Evolutionary conservation across 495 filamentous ascomycete species (phyloP).

Genomic region (Aspergillus incahuasiensis): DNA sequence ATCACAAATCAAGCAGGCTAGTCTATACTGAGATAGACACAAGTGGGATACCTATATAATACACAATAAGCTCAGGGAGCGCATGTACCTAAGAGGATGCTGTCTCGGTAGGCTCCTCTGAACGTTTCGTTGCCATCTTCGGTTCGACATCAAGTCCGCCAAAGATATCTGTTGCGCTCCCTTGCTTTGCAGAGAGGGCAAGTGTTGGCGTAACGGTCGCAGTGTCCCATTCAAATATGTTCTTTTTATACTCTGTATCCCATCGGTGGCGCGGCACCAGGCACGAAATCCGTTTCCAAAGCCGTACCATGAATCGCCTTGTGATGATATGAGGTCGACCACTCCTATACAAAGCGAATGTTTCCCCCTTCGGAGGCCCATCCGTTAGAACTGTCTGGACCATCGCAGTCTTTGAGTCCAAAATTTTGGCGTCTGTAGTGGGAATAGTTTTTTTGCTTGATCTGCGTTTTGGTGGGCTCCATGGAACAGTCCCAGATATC

Average conservation of each 20-base stretch:
- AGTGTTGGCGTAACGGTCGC: conserved; percentile 4
- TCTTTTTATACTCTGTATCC: conserved; percentile 16
- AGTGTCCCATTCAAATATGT: conserved; percentile 26
- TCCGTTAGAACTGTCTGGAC: conserved; percentile 22
- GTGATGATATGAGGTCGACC: conserved; percentile 41
- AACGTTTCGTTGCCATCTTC: not conserved
- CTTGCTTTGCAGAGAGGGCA: not conserved
- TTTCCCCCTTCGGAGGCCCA: conserved; percentile 32
- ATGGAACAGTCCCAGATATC: conserved; percentile 45
- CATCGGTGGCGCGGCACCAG: conserved; percentile 34
- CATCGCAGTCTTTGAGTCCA: not conserved
- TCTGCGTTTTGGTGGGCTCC: conserved; percentile 37
- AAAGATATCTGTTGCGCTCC: not conserved
- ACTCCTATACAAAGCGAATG: conserved; percentile 26
- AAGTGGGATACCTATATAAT: not conserved
- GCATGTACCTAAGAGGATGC: too few relatives aligned
- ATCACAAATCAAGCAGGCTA: too few relatives aligned
- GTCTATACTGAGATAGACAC: too few relatives aligned
- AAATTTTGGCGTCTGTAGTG: not conserved
- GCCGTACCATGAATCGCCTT: conserved; percentile 39
- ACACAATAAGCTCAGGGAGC: not conserved
- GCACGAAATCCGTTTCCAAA: conserved; percentile 41
- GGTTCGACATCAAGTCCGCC: not conserved
- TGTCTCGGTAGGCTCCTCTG: not conserved
- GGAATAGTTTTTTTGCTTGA: conserved; percentile 12